Percentiles rank a stretch among this genome's conserved stretches.
Evolutionary conservation across 1,284 basidiomycete species (phyloP).

Genomic region (Leccinum olivaceoglutinosum): DNA sequence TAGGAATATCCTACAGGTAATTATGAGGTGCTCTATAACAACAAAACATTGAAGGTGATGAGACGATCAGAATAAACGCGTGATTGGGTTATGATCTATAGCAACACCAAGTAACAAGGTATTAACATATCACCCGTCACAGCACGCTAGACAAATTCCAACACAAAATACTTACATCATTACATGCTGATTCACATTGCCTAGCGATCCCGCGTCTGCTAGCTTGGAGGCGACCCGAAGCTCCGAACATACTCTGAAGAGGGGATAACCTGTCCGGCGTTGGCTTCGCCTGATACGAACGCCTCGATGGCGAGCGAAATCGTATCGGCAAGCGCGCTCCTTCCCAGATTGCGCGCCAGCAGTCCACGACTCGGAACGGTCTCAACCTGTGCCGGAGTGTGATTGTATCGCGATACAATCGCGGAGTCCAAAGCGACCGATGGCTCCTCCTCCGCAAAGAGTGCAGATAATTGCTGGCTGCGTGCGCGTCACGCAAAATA

Average conservation of each 20-base stretch:
- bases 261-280: background rate
- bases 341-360: too few species aligned
- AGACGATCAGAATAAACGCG: too few species aligned
- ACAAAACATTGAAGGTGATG: background rate
- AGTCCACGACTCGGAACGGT: too few species aligned
- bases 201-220: too few species aligned
- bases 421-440: too few species aligned
- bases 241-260: conserved; percentile 1
- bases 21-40: background rate
- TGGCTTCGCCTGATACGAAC: background rate
- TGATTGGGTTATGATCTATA: background rate
- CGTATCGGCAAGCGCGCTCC: too few species aligned
- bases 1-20: background rate
- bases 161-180: background rate
- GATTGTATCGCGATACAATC: too few species aligned
- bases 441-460: too few species aligned
- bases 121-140: background rate
- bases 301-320: too few species aligned
- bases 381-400: conserved; percentile 9
- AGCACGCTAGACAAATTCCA: background rate
- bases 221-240: too few species aligned
- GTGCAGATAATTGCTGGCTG: background rate
- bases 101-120: background rate
- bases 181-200: background rate
- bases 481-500: conserved; percentile 6